Base-by-base conservation (phyloP, 129 eudicot species). In the Silybum marianum region DNA sequence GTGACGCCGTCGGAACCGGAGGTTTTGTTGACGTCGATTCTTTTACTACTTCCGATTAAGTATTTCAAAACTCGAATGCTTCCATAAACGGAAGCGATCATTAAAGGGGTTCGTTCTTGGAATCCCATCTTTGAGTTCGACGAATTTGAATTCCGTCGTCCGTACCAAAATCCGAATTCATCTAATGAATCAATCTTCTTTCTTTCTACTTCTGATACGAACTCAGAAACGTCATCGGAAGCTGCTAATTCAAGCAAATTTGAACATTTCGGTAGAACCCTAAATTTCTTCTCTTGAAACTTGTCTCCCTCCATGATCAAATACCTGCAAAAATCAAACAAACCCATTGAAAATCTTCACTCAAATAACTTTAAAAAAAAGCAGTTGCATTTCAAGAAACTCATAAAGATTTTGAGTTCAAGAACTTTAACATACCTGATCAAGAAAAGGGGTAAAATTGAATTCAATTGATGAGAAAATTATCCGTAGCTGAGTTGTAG, bases 61-160 rank as follows among this genome's bases (percentile, higher is more conserved):
- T 86, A 89, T 24, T 86, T 77, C n/a, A 95, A 16, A 60, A 92
- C 93, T 16, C 72, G 72, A 6, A 28, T 77, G 80, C 97, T 95
- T 32, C 99, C 99, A 7, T 90, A 95, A 7, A 84, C 21, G n/a
- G 97, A 82, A 84, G 99, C 97, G 65, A 95, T 84, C 97, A 92
- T 88, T 2, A 92, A 60, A 1, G 98, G 91, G 26, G 96, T 94
- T 72, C 98, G 83, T 40, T 88, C 89, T 75, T 83, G 92, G 32
- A 85, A 88, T 11, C 93, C 91, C 96, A 92, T 91, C 84, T 87
- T 87, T 9, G 24, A 73, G 8, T 69, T 88, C 4, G 91, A 89
- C 21, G 93, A 94, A 46, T 84, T 82, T n/a, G 93, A 94, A 46
- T 84, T 82, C 65, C 81, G 75, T 14, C 95, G 82, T 2, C 93